Evolutionary conservation across 495 filamentous ascomycete species (phyloP).

Genomic region (Melanomma pulvis-pyrius): DNA sequence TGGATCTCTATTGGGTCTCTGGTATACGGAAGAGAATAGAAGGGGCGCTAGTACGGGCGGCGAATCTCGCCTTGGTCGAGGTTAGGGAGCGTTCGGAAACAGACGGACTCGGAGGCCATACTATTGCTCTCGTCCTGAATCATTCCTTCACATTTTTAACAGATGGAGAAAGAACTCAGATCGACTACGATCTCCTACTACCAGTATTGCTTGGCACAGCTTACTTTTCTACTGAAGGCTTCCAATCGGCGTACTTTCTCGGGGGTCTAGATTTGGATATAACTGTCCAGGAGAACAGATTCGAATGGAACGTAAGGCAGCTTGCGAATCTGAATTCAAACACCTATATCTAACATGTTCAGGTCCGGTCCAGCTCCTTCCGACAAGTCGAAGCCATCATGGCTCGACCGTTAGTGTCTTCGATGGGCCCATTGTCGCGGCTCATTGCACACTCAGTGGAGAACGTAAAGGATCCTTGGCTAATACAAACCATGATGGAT

Average conservation of each 20-base stretch:
- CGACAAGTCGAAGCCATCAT: constrained; percentile 48
- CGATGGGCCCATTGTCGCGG: constrained; percentile 76
- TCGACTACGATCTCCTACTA: constrained; percentile 78
- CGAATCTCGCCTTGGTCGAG: constrained; percentile 68
- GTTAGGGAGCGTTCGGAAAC: constrained; percentile 51
- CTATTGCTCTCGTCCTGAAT: constrained; percentile 73
- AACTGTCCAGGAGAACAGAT: constrained; percentile 61
- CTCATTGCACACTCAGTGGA: constrained; percentile 75
- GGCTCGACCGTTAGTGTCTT: constrained; percentile 71
- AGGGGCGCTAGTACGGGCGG: constrained; percentile 72
- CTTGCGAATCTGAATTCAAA: not conserved
- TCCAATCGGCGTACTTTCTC: constrained; percentile 82
- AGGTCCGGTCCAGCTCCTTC: constrained; percentile 52
- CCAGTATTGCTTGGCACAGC: constrained; percentile 69
- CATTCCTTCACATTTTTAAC: constrained; percentile 77
- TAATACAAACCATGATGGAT: constrained; percentile 70
- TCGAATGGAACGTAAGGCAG: constrained; percentile 66
- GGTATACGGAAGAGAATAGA: constrained; percentile 72
- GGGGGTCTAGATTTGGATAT: constrained; percentile 76
- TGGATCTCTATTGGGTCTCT: constrained; percentile 34
- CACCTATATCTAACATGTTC: not conserved
- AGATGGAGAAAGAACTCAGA: constrained; percentile 53
- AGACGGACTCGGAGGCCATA: constrained; percentile 59
- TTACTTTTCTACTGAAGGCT: constrained; percentile 70
- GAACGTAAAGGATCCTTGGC: constrained; percentile 59